These are phyloP conservation scores for Anisogramma anomala DNA, from an alignment of 2,329 filamentous ascomycete species.

Conservation along the genomic window DNA sequence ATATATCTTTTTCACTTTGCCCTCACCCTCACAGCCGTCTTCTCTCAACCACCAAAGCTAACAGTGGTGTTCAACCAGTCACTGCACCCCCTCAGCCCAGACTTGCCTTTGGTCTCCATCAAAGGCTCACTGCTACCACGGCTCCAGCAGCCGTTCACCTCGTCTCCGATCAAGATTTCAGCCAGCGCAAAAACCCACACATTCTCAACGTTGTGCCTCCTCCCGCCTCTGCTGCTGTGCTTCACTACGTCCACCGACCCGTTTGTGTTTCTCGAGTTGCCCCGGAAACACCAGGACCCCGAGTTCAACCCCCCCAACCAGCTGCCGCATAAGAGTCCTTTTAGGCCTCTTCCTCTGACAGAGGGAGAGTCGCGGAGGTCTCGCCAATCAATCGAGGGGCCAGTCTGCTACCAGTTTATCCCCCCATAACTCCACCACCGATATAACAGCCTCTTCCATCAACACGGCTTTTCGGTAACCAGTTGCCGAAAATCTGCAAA, in stretches of 20 bases:
- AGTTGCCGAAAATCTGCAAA: neutral
- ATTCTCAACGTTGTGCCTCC: constrained; percentile 56
- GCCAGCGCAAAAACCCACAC: constrained; percentile 50
- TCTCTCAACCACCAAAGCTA: neutral
- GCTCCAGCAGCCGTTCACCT: constrained; percentile 50
- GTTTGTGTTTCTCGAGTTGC: constrained; percentile 38
- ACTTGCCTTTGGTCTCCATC: constrained; percentile 53
- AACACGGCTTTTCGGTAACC: constrained; percentile 1
- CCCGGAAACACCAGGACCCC: constrained; percentile 33
- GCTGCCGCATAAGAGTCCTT: constrained; percentile 99
- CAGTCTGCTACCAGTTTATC: constrained; percentile 88
- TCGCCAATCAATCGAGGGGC: constrained; percentile 83
- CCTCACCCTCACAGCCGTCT: neutral
- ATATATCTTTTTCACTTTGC: neutral
- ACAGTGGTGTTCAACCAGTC: neutral
- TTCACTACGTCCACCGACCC: constrained; percentile 36
- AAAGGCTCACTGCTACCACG: constrained; percentile 53
- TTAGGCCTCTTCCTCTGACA: constrained; percentile 96
- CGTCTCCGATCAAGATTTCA: constrained; percentile 60
- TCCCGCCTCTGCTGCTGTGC: constrained; percentile 40
- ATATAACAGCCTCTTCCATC: constrained; percentile 10
- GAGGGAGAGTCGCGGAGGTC: constrained; percentile 99
- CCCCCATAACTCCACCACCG: constrained; percentile 64
- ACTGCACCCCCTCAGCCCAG: constrained; percentile 8
- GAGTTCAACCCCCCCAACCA: constrained; percentile 55